A percentile compares a stretch with the other conserved stretches of the same genome.
phyloP scores from a whole-genome alignment of 331 rosid species.

The Quercus lobata region DNA sequence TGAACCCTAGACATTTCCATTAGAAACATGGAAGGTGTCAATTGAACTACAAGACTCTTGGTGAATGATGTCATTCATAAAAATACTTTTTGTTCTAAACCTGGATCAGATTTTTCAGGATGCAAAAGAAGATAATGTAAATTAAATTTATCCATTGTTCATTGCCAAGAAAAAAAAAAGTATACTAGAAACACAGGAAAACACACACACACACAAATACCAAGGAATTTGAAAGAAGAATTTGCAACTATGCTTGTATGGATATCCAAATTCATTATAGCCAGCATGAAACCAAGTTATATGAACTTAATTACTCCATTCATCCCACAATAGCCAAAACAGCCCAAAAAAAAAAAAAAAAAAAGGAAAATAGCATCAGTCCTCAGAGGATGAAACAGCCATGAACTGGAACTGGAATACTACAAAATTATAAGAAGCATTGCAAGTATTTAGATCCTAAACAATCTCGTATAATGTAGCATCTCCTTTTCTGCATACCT shows the following conservation, averaged over 20 bases:
- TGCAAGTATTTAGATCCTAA: neutral
- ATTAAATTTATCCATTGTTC: neutral
- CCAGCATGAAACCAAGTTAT: neutral
- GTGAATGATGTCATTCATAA: too few relatives aligned
- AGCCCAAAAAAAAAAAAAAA: neutral
- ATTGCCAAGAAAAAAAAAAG: neutral
- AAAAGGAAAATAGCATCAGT: neutral
- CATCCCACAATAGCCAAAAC: neutral
- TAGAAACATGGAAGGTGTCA: too few relatives aligned
- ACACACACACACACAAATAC: neutral
- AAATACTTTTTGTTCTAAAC: neutral
- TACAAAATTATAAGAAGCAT: neutral
- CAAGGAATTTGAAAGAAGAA: neutral
- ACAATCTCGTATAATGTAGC: slow-evolving; percentile 5
- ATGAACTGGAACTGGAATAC: neutral
- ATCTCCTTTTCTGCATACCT: slow-evolving; percentile 42
- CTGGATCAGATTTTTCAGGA: neutral
- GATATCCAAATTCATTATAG: neutral
- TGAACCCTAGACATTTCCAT: too few relatives aligned
- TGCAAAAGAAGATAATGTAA: neutral
- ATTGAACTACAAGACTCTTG: too few relatives aligned
- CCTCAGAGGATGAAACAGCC: neutral
- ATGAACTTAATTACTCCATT: neutral
- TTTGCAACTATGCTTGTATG: neutral
- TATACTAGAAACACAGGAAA: neutral